Percentiles rank a stretch among this genome's conserved stretches.
Evolutionary conservation across 441 rosid species (phyloP).

Genomic region (Daphne laureola): DNA sequence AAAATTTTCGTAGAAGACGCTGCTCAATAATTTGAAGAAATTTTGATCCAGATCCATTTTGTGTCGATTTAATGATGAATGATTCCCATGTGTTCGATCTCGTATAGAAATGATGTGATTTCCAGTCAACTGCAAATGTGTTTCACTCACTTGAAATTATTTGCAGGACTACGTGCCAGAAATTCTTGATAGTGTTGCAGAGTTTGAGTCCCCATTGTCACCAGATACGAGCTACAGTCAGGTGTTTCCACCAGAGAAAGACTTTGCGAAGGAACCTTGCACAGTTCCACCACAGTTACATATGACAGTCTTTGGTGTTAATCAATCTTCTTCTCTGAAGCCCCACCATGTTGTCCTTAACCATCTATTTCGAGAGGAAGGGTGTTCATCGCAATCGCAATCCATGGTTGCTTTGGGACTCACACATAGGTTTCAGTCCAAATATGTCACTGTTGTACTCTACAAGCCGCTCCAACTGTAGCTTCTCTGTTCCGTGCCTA

Average conservation of each 20-base stretch:
- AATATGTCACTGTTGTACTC: conserved; percentile 81
- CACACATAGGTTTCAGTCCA: conserved; percentile 82
- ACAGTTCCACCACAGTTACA: conserved; percentile 67
- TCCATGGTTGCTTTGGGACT: conserved; percentile 73
- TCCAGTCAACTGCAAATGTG: not conserved
- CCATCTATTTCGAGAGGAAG: conserved; percentile 76
- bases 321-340: conserved; percentile 40
- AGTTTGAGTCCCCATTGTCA: conserved; percentile 75
- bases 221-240: conserved; percentile 72
- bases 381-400: conserved; percentile 69
- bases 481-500: not conserved
- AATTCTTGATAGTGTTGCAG: conserved; percentile 61
- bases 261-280: conserved; percentile 70
- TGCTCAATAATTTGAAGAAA: too few relatives aligned
- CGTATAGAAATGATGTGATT: too few relatives aligned
- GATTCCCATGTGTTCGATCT: too few relatives aligned
- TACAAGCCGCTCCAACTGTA: conserved; percentile 67
- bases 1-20: too few relatives aligned
- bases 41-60: too few relatives aligned
- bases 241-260: conserved; percentile 52
- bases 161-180: conserved; percentile 72
- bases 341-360: conserved; percentile 84
- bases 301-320: conserved; percentile 50
- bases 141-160: not conserved
- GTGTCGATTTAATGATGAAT: too few relatives aligned